These are phyloP conservation scores for Podaxis carcinomalis DNA, from an alignment of 768 basidiomycete genomes.

Conservation along the genomic window DNA sequence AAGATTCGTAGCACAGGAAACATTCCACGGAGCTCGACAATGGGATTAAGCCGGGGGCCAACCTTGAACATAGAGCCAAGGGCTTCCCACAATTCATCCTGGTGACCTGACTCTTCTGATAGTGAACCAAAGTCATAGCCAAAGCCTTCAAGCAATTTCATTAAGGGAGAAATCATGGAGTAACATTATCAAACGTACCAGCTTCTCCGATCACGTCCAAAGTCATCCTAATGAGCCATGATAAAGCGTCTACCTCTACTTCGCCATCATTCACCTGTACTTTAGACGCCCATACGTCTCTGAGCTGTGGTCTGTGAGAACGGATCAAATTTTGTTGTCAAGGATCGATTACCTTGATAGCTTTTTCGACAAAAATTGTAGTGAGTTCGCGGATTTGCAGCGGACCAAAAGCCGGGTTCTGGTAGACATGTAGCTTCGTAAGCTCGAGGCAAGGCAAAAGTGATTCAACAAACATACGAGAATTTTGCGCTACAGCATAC, in stretches of 20 bases:
- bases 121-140: constrained; percentile 26
- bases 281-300: constrained; percentile 41
- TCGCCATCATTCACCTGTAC: constrained; percentile 21
- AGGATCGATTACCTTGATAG: constrained; percentile 34
- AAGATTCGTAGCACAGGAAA: constrained; percentile 17
- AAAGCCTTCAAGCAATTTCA: constrained; percentile 18
- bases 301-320: constrained; percentile 30
- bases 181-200: not conserved
- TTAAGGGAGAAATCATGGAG: too few relatives aligned
- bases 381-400: constrained; percentile 54
- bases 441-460: not conserved
- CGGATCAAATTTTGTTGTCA: not conserved
- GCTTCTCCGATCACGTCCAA: constrained; percentile 12
- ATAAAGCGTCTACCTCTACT: constrained; percentile 44
- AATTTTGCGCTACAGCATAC: constrained; percentile 29
- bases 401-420: constrained; percentile 66
- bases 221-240: constrained; percentile 6
- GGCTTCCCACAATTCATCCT: constrained; percentile 49
- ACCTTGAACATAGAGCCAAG: constrained; percentile 47
- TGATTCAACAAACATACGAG: constrained; percentile 24
- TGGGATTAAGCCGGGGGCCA: constrained; percentile 28
- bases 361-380: constrained; percentile 47
- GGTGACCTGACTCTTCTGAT: constrained; percentile 18
- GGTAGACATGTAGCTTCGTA: not conserved
- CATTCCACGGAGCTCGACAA: constrained; percentile 27